These are phyloP conservation scores for Talaromyces islandicus DNA, from an alignment of 2,329 filamentous ascomycete species.

Conservation along the genomic window DNA sequence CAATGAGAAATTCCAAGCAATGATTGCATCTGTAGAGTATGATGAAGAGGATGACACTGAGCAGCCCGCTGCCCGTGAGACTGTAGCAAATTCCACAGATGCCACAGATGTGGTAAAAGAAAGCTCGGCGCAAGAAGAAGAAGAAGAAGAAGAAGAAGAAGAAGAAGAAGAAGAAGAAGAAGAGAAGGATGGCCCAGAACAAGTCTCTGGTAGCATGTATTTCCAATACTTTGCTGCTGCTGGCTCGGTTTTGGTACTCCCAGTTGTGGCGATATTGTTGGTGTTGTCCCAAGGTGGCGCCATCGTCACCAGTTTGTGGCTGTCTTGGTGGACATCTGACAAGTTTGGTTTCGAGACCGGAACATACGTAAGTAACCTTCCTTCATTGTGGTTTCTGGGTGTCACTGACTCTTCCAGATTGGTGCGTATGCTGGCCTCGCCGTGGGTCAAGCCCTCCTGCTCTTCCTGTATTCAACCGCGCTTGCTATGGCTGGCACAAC, in stretches of 20 bases:
- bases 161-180: too few species aligned
- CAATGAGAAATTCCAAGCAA: conserved; percentile 64
- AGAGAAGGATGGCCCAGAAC: conserved; percentile 56
- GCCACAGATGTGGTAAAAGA: conserved; percentile 40
- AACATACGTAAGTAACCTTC: conserved; percentile 46
- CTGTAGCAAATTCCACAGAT: background rate
- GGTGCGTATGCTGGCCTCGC: conserved; percentile 63
- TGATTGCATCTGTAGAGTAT: conserved; percentile 62
- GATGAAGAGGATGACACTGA: conserved; percentile 45
- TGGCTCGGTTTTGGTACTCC: conserved; percentile 56
- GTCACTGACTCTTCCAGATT: conserved; percentile 43
- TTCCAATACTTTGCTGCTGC: conserved; percentile 65
- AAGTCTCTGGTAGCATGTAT: conserved; percentile 71
- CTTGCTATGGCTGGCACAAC: conserved; percentile 71
- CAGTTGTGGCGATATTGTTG: conserved; percentile 56
- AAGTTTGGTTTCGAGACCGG: conserved; percentile 48
- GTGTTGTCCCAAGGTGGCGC: conserved; percentile 68
- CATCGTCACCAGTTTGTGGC: conserved; percentile 78
- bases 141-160: too few species aligned
- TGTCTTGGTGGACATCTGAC: conserved; percentile 79
- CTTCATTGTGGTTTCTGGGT: background rate
- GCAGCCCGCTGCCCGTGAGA: conserved; percentile 35
- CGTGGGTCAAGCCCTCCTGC: conserved; percentile 60
- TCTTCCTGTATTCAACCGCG: conserved; percentile 69
- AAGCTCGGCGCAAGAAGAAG: conserved; percentile 29